phyloP scores from a whole-genome alignment of 768 basidiomycete genomes.

The Leccinum disarticulatum region DNA sequence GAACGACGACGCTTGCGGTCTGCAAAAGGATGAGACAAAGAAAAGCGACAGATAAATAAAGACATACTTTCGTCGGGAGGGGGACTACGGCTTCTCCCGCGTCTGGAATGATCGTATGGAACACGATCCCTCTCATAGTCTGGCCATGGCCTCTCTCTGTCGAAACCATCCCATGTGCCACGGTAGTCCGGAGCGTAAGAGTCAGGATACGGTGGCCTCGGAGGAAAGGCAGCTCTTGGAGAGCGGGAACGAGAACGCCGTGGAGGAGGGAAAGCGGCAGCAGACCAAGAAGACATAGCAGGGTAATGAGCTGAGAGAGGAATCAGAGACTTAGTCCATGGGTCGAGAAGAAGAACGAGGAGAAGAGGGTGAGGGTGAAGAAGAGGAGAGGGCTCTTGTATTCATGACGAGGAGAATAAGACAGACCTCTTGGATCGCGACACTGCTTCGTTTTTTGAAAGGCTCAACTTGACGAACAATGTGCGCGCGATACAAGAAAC shows the following conservation, averaged over 20 bases:
- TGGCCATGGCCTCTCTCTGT: slow-evolving; percentile 67
- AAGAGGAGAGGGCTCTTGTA: slow-evolving; percentile 63
- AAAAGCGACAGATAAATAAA: not conserved
- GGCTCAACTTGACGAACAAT: slow-evolving; percentile 37
- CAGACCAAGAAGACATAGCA: slow-evolving; percentile 76
- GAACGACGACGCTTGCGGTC: slow-evolving; percentile 82
- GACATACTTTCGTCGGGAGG: slow-evolving; percentile 61
- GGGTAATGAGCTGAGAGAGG: slow-evolving; percentile 43
- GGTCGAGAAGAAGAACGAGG: slow-evolving; percentile 44
- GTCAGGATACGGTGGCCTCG: slow-evolving; percentile 58
- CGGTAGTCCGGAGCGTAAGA: slow-evolving; percentile 59
- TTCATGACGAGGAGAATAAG: slow-evolving; percentile 74
- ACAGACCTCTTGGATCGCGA: slow-evolving; percentile 84
- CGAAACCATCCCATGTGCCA: slow-evolving; percentile 67
- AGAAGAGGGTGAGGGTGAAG: slow-evolving; percentile 54
- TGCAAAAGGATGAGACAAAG: slow-evolving; percentile 25
- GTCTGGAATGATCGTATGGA: slow-evolving; percentile 64
- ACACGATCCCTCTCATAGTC: slow-evolving; percentile 68
- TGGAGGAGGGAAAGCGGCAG: slow-evolving; percentile 65
- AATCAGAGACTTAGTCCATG: slow-evolving; percentile 46
- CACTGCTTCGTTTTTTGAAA: slow-evolving; percentile 39
- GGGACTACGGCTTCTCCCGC: slow-evolving; percentile 79
- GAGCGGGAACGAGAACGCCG: slow-evolving; percentile 86
- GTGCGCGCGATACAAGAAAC: slow-evolving; percentile 63
- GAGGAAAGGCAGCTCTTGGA: slow-evolving; percentile 52